Evolutionary conservation across 805 yeast genomes (phyloP), one percentile per base, ranked within the genome.

Genomic region (Kazachstania africana): DNA sequence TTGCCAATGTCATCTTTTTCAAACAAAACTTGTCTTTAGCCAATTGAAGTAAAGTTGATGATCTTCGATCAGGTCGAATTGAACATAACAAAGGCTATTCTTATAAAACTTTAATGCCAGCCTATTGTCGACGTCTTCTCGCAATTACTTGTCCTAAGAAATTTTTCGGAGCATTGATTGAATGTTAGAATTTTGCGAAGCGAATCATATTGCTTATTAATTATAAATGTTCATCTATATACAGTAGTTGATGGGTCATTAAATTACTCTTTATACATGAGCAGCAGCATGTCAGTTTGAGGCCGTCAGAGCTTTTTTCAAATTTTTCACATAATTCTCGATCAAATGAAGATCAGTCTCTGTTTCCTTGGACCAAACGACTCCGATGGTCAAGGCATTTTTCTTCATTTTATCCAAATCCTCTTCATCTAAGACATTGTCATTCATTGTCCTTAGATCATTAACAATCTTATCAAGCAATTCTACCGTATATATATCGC

Each of bases 401-500:
- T n/a, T n/a, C 19, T 12, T 14, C 28, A 12, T 16, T 6, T 18
- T 19, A 24, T 19, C 18, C 9, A 13, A 28, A 9, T 9, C 13
- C 5, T 24, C 29, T 12, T 38, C 44, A 16, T 45, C 45, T 9
- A 43, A 32, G 6, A 49, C 34, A 16, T 43, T 51, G 24, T 53
- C 57, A 16, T 43, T 43, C 20, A 49, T 38, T 17, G 35, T 30
- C 24, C 42, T 36, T 18, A 47, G 32, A 22, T 43, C 48, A 6
- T 33, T 26, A 3, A 40, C 34, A 6, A 51, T 41, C 12, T 35
- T 32, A 13, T 44, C 47, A 4, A 54, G 33, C 6, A 48, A 28
- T 23, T 44, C 50, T 1, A 52, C 38, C 3, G 59, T 53, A n/a
- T 39, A 27, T 10, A 49, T 31, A 31, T 54, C 54, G 4, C 57